Base-by-base conservation (phyloP, 2,329 filamentous ascomycete genomes). In the Clarireedia monteithiana region DNA sequence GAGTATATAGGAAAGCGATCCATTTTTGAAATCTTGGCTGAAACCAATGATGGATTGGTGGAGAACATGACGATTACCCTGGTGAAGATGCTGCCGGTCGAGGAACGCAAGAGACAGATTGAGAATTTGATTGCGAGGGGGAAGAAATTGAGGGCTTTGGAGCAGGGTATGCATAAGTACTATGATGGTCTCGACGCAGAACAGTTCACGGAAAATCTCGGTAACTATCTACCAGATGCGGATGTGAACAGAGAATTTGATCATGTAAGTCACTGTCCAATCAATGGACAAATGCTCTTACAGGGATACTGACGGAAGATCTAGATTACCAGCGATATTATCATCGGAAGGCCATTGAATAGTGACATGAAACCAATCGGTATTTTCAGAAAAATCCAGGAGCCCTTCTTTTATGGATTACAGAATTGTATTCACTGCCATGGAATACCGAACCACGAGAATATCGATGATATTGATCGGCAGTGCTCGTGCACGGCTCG, bases 1-100 rank as follows among this genome's bases (percentile, higher is more conserved):
- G 53, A 55, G 30, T 55, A 55, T 50, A 6, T 17, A 5, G 53
- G 53, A 6, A 55, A 38, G 3, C 49, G 24, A 17, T 12, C 30
- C 2, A n/a, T 50, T 7, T n/a, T 4, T 1, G 24, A 50, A 17
- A 6, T 55, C 17, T n/a, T 55, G 7, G 47, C 45, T 39, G 38
- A 50, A 20, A 4, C 30, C 4, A 42, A 50, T 17, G 39, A 46
- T 15, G 36, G 38, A 20, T 42, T 42, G 46, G 15, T 12, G 5
- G 47, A 55, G 6, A 55, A 14, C 9, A 48, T 50, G 10, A 44
- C 53, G 2, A 24, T 55, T 3, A 17, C 7, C 1, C 53, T 17
- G 2, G 10, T 55, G 1, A 54, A 48, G n/a, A 42, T 54, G 45
- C 23, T 54, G n/a, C 10, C 51, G 0, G 10, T 10, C 4, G 34